Evolutionary conservation across 2,329 filamentous ascomycete genomes (phyloP), one percentile per base, ranked within the genome.

Genomic region (Beauveria pseudobassiana): DNA sequence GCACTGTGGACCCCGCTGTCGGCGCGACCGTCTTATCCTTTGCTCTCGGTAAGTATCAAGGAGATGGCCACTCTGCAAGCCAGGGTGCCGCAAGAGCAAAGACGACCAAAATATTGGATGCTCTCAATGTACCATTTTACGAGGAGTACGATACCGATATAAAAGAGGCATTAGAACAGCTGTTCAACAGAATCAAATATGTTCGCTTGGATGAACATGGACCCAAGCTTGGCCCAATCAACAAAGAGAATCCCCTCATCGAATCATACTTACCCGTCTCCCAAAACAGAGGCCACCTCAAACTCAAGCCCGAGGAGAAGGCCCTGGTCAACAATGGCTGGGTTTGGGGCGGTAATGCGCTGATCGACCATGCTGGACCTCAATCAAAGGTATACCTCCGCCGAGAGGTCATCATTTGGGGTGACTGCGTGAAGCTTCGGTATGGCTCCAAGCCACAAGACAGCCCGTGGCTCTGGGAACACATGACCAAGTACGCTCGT

Each of bases 331-430:
- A 98, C 76, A 99, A 99, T 71, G 95, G 95, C 49, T 99, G 95
- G 95, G 93, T 99, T 9, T 99, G 95, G 95, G 93, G 91, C 63
- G 93, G 93, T 6, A 96, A 98, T 75, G 93, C 95, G 1, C 83
- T 98, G 75, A 83, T 91, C 49, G 95, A 99, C 76, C 95, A 98
- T 70, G 95, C 95, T 34, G 96, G 96, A 0, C 89, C 92, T 0
- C 81, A 90, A 52, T 96, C 93, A 9, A 87, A 88, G 61, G 92
- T 93, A n/a, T 99, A 99, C 70, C 82, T 99, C n/a, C 86, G 91
- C 58, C 86, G 95, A 67, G 92, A 99, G 74, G 91, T 99, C 64
- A 98, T 99, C 67, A 90, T 97, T 34, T 99, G 95, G 95, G 93
- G 93, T 16, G 95, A 99, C 72, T 99, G 96, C 72, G 95, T 98